Percentiles rank a stretch among this genome's conserved stretches.
phyloP scores from a whole-genome alignment of 2,329 filamentous ascomycete genomes.

The Clarireedia hainanense region DNA sequence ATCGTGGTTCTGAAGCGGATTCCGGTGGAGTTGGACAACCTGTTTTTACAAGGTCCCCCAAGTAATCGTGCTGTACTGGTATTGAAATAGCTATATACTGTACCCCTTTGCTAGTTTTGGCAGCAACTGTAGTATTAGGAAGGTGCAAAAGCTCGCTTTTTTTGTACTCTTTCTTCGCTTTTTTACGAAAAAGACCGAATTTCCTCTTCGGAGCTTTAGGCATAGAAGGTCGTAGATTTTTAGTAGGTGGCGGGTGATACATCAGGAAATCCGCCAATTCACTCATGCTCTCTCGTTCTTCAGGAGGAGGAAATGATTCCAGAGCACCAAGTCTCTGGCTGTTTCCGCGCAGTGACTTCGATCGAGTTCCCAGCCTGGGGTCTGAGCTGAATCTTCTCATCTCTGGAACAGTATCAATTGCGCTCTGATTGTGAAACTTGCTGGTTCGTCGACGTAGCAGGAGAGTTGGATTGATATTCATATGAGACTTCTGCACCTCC shows the following conservation, averaged over 20 bases:
- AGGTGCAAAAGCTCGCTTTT: constrained; percentile 32
- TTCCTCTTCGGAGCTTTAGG: constrained; percentile 27
- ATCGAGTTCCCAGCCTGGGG: background rate
- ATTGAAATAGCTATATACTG: constrained; percentile 56
- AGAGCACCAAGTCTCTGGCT: background rate
- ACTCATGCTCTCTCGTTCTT: constrained; percentile 22
- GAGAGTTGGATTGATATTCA: constrained; percentile 2
- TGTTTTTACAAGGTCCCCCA: constrained; percentile 21
- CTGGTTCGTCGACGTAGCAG: constrained; percentile 1
- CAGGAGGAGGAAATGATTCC: background rate
- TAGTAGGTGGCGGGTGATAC: constrained; percentile 40
- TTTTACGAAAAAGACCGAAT: constrained; percentile 29
- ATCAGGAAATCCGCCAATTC: constrained; percentile 43
- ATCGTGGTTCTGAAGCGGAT: constrained; percentile 12
- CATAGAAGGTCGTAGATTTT: constrained; percentile 42
- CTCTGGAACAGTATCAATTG: constrained; percentile 1
- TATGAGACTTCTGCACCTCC: background rate
- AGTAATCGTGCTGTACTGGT: constrained; percentile 42
- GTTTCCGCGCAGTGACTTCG: background rate
- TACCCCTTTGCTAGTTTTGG: constrained; percentile 44
- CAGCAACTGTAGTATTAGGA: constrained; percentile 48
- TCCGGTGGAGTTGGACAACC: background rate
- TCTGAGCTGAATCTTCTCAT: background rate
- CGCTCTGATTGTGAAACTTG: constrained; percentile 1
- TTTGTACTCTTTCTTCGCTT: constrained; percentile 27